Base-by-base conservation (phyloP, 192 early-diverging fungal genomes). In the Kappamyces sp. region DNA sequence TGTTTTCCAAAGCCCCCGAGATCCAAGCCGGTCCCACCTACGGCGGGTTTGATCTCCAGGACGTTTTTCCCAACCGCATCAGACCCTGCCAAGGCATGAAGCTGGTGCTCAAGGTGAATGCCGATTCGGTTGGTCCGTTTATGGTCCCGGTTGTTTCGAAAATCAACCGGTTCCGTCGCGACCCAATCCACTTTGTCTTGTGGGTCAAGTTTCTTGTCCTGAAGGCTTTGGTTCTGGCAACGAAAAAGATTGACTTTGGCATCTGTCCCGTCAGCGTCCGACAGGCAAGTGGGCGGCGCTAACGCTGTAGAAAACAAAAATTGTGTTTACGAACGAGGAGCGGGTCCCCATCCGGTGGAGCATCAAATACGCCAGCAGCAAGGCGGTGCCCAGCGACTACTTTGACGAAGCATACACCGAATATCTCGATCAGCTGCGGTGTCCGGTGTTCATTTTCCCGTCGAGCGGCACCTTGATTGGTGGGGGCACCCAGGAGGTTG, bases 241-340 rank as follows among this genome's bases (percentile, higher is more conserved):
- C 74, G 34, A 78, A 71, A 58, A 74, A 68, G 40, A 54, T 84
- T 32, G 74, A 80, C n/a, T 82, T 77, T 67, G 75, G 77, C 3
- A 63, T 77, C 13, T 42, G 61, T 10, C 73, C 79, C 4, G 76
- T 73, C 13, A 70, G 74, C 47, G 62, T 63, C 31, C 64, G 65
- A 34, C 74, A 76, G 62, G 79, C 76, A 53, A 61, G 70, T 55
- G 2, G 23, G 41, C 42, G 31, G 5, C 6, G 52, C 32, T 37
- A n/a, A 39, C 12, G 50, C 54, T 32, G 32, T 42, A 77, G 74
- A 53, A 47, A 38, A 7, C 36, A 7, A 61, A 71, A 39, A 55
- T 82, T 44, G 70, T 68, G 49, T 75, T 84, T 58, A 73, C 68
- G 40, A 84, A 84, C 55, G 65, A 68, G 13, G 76, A 66, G 3